phyloP scores from a whole-genome alignment of 2,329 filamentous ascomycete species.

The Ambrosiella cleistominuta region DNA sequence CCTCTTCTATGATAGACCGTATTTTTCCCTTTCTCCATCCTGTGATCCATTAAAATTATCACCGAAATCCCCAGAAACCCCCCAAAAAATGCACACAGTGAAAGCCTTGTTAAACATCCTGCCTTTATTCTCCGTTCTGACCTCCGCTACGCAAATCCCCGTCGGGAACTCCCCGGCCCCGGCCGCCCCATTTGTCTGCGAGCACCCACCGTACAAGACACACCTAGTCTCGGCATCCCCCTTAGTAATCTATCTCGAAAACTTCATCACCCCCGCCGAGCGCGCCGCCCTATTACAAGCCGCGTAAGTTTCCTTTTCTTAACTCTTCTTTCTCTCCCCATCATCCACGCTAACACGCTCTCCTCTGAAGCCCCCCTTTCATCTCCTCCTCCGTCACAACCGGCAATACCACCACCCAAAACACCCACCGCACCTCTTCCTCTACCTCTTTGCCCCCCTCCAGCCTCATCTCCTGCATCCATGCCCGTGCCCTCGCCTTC shows the following conservation, averaged over 20 bases:
- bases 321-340: not conserved
- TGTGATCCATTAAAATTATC: no score
- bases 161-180: conserved; percentile 4
- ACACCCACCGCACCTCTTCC: conserved; percentile 27
- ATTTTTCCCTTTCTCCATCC: no score
- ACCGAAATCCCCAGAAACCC: not conserved
- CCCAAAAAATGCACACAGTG: not conserved
- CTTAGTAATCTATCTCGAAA: conserved; percentile 30
- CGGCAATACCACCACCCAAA: conserved; percentile 19
- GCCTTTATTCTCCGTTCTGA: not conserved
- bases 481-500: conserved; percentile 28
- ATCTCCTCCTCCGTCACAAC: conserved; percentile 25
- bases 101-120: not conserved
- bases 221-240: conserved; percentile 31
- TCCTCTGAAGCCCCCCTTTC: conserved; percentile 24
- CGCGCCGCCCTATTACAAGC: conserved; percentile 24
- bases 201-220: conserved; percentile 23
- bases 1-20: no score
- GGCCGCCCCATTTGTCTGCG: conserved; percentile 13
- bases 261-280: conserved; percentile 28
- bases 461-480: conserved; percentile 27
- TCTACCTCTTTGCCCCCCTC: conserved; percentile 27
- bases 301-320: conserved; percentile 20
- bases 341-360: conserved; percentile 8
- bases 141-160: not conserved